Percentiles rank a stretch among this genome's conserved stretches.
These are phyloP conservation scores for Cryptomeria japonica DNA, from an alignment of 75 land plant genomes.

Conservation along the genomic window DNA sequence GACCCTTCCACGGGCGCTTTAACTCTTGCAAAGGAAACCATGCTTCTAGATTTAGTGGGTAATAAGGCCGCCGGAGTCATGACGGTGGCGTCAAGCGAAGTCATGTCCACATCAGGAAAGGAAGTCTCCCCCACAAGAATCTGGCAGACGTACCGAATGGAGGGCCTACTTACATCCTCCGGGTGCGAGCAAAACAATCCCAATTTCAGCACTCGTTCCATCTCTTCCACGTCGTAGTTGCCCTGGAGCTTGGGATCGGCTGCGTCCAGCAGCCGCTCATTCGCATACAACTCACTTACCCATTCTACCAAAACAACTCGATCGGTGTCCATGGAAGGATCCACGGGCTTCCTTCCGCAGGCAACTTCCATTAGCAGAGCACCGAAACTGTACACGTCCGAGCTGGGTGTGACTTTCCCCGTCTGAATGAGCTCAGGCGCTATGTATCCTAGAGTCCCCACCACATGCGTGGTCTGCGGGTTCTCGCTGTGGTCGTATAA, in stretches of 20 bases:
- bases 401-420: constrained; percentile 37
- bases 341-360: constrained; percentile 14
- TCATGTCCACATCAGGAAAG: neutral
- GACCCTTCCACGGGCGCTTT: no score
- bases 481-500: constrained; percentile 25
- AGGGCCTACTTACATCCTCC: neutral
- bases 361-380: constrained; percentile 12
- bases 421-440: constrained; percentile 39
- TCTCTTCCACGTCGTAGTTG: neutral
- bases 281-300: constrained; percentile 33
- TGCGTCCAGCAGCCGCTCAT: constrained; percentile 9
- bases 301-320: constrained; percentile 30
- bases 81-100: neutral
- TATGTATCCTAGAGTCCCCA: constrained; percentile 39
- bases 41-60: neutral
- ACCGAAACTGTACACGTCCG: constrained; percentile 29
- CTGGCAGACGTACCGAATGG: neutral
- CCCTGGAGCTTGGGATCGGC: neutral
- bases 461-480: constrained; percentile 24
- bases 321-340: neutral
- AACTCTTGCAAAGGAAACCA: neutral
- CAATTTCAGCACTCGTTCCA: neutral
- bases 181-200: neutral
- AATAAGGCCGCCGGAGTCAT: neutral
- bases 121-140: neutral